A percentile compares a stretch with the other conserved stretches of the same genome.
phyloP scores from a whole-genome alignment of 495 filamentous ascomycete genomes.

The Penicillium bialowiezense region DNA sequence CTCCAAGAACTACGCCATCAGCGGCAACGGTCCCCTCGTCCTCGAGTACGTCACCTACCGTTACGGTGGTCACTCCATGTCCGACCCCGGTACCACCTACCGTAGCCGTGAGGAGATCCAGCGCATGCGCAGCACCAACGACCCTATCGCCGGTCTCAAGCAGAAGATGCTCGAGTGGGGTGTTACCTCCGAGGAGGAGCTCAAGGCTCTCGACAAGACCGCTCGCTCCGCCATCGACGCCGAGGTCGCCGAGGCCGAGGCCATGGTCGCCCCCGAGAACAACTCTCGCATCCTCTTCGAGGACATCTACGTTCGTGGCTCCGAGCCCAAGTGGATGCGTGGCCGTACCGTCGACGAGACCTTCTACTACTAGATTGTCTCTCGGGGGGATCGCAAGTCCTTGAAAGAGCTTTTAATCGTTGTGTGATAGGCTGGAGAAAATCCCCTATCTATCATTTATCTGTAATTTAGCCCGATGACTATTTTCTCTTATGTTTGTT shows the following conservation, averaged over 20 bases:
- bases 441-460: slow-evolving; percentile 24
- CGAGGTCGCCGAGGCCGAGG: slow-evolving; percentile 88
- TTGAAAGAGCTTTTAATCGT: slow-evolving; percentile 14
- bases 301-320: slow-evolving; percentile 93
- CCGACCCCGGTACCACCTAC: slow-evolving; percentile 98
- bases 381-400: neutral
- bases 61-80: slow-evolving; percentile 99
- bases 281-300: slow-evolving; percentile 81
- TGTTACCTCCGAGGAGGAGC: slow-evolving; percentile 89
- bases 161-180: slow-evolving; percentile 96
- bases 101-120: slow-evolving; percentile 98
- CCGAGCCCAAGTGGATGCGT: slow-evolving; percentile 86
- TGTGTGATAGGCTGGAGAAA: slow-evolving; percentile 6
- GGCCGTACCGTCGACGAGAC: slow-evolving; percentile 91
- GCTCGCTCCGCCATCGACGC: slow-evolving; percentile 79
- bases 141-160: slow-evolving; percentile 97
- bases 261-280: slow-evolving; percentile 74
- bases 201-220: slow-evolving; percentile 92
- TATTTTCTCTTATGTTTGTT: slow-evolving; percentile 22
- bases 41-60: slow-evolving; percentile 99
- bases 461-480: slow-evolving; percentile 38
- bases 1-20: slow-evolving; percentile 77
- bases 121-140: slow-evolving; percentile 97
- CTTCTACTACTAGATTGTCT: slow-evolving; percentile 68
- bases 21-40: slow-evolving; percentile 87